Evolutionary conservation across 2,329 filamentous ascomycete genomes (phyloP).

Genomic region (Conoideocrella luteorostrata): DNA sequence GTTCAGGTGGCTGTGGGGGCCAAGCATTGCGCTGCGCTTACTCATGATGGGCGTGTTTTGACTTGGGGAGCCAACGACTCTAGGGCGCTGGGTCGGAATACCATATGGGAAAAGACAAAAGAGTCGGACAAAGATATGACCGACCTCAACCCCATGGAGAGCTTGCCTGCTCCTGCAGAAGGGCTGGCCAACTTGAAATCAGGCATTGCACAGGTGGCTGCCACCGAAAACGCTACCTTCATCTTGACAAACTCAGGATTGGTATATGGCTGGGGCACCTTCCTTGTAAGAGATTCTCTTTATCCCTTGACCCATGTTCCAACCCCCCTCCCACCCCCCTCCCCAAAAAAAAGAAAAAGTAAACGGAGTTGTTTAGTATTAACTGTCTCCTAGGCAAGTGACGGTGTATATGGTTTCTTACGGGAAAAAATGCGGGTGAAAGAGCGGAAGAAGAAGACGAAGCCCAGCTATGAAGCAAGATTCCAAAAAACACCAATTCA

Average conservation of each 20-base stretch:
- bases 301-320: neutral
- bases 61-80: slow-evolving; percentile 65
- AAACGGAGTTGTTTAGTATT: neutral
- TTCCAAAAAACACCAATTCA: slow-evolving; percentile 30
- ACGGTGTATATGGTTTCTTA: slow-evolving; percentile 10
- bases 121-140: slow-evolving; percentile 29
- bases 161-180: slow-evolving; percentile 43
- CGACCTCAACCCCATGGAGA: slow-evolving; percentile 52
- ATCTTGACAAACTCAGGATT: slow-evolving; percentile 61
- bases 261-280: slow-evolving; percentile 74
- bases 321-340: too few relatives aligned
- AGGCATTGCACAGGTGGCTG: slow-evolving; percentile 53
- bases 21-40: slow-evolving; percentile 58
- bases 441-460: slow-evolving; percentile 37
- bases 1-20: slow-evolving; percentile 56
- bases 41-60: slow-evolving; percentile 54
- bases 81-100: slow-evolving; percentile 55
- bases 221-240: slow-evolving; percentile 62
- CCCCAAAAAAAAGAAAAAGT: too few relatives aligned
- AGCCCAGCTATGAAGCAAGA: slow-evolving; percentile 5
- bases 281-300: slow-evolving; percentile 43
- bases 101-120: slow-evolving; percentile 36
- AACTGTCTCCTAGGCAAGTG: slow-evolving; percentile 5
- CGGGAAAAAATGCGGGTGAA: slow-evolving; percentile 12
- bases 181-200: slow-evolving; percentile 41